A percentile compares a stretch with the other conserved stretches of the same genome.
phyloP scores from a whole-genome alignment of 441 rosid genomes.

The Viola pubescens region DNA sequence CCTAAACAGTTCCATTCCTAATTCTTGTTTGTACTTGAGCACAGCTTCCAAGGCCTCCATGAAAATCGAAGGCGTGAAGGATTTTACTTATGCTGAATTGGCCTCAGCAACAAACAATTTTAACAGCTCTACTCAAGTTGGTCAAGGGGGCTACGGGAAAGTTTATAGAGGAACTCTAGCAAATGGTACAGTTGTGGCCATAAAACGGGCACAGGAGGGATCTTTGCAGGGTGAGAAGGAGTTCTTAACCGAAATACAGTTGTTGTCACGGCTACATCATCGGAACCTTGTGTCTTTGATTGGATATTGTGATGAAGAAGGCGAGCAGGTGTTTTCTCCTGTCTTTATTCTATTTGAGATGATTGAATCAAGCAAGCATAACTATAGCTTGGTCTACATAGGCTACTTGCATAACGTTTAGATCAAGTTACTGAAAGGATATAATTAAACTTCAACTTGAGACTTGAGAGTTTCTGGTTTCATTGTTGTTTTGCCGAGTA shows the following conservation, averaged over 20 bases:
- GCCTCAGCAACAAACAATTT: constrained; percentile 73
- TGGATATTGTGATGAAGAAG: constrained; percentile 91
- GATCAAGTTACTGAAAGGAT: too few relatives aligned
- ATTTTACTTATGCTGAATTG: constrained; percentile 67
- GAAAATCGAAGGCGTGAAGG: constrained; percentile 81
- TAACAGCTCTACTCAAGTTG: constrained; percentile 55
- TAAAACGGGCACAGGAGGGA: constrained; percentile 88
- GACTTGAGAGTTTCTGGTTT: too few relatives aligned
- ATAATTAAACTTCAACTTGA: too few relatives aligned
- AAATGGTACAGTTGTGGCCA: constrained; percentile 67
- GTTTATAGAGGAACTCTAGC: constrained; percentile 70
- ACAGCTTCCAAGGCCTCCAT: constrained; percentile 58
- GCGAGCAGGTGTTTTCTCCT: constrained; percentile 62
- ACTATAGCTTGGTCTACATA: not conserved
- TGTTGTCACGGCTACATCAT: constrained; percentile 88
- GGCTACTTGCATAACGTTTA: too few relatives aligned
- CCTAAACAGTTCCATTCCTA: constrained; percentile 13
- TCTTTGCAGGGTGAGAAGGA: constrained; percentile 91
- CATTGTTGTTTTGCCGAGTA: too few relatives aligned
- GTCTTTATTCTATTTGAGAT: not conserved
- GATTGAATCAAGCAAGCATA: constrained; percentile 1
- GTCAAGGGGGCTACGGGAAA: constrained; percentile 95
- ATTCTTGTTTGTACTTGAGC: constrained; percentile 12
- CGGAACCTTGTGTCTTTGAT: constrained; percentile 86
- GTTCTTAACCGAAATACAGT: constrained; percentile 79